Conservation (phyloP, 768 basidiomycete species). For the Trametes cinnabarina region DNA sequence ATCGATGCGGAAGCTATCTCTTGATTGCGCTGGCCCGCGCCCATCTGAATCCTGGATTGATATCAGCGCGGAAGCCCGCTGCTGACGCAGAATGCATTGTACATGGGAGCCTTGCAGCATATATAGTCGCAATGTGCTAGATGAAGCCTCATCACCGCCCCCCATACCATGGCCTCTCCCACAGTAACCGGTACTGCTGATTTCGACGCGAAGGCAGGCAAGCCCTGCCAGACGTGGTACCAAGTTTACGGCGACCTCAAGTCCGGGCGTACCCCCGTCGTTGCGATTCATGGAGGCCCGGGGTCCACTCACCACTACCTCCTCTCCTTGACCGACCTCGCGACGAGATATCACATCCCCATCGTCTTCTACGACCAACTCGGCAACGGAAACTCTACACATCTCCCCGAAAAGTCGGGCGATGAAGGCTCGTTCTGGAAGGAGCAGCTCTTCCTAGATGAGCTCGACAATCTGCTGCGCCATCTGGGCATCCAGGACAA, state of each 20-base stretch:
- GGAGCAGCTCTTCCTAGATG: conserved; percentile 49
- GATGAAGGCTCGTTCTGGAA: conserved; percentile 39
- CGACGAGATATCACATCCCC: conserved; percentile 30
- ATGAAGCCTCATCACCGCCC: too few species aligned
- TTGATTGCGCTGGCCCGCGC: too few species aligned
- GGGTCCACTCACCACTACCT: conserved; percentile 43
- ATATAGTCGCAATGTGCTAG: too few species aligned
- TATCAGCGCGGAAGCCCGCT: too few species aligned
- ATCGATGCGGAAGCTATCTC: too few species aligned
- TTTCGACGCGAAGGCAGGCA: conserved; percentile 18
- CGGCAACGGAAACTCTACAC: conserved; percentile 46
- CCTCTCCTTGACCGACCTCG: conserved; percentile 37
- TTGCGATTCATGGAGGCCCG: conserved; percentile 50
- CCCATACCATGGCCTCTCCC: conserved; percentile 8
- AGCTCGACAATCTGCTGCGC: conserved; percentile 49
- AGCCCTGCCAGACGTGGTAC: conserved; percentile 44
- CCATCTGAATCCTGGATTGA: too few species aligned
- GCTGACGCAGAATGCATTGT: too few species aligned
- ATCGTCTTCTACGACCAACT: conserved; percentile 54
- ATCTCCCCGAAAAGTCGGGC: conserved; percentile 34
- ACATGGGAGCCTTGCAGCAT: too few species aligned
- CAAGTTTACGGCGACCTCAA: conserved; percentile 42
- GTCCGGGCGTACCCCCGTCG: conserved; percentile 33
- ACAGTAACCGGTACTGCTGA: conserved; percentile 12
- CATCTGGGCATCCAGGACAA: conserved; percentile 39